phyloP scores from a whole-genome alignment of 495 filamentous ascomycete species.

The Pyronema domesticum region DNA sequence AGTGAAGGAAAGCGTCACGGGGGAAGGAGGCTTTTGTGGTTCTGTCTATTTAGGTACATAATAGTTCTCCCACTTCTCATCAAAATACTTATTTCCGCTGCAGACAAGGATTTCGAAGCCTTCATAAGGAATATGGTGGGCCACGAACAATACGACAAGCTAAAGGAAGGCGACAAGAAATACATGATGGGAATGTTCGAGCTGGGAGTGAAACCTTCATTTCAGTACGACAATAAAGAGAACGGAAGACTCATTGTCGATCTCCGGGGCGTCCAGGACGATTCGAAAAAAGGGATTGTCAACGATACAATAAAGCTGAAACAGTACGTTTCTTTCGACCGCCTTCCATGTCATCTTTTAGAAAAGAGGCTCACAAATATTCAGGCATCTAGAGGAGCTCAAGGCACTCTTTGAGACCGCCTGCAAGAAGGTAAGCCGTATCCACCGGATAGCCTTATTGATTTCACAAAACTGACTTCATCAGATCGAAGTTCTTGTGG shows the following conservation, averaged over 20 bases:
- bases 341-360: not conserved
- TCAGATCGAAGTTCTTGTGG: not conserved
- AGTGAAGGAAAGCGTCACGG: not conserved
- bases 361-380: not conserved
- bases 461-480: not conserved
- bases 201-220: not conserved
- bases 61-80: not conserved
- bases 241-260: not conserved
- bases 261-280: not conserved
- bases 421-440: not conserved
- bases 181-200: not conserved
- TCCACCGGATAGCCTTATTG: not conserved
- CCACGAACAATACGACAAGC: not conserved
- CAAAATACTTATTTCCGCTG: not conserved
- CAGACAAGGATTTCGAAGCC: not conserved
- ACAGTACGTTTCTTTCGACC: not conserved
- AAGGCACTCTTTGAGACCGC: not conserved
- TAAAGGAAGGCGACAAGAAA: not conserved
- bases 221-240: not conserved
- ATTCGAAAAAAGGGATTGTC: not conserved
- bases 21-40: not conserved
- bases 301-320: not conserved
- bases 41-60: not conserved
- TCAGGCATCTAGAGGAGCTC: not conserved
- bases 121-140: not conserved